Evolutionary conservation across 1,284 basidiomycete genomes (phyloP), one percentile per base, ranked within the genome.

Genomic region (Phellopilus nigrolimitatus): DNA sequence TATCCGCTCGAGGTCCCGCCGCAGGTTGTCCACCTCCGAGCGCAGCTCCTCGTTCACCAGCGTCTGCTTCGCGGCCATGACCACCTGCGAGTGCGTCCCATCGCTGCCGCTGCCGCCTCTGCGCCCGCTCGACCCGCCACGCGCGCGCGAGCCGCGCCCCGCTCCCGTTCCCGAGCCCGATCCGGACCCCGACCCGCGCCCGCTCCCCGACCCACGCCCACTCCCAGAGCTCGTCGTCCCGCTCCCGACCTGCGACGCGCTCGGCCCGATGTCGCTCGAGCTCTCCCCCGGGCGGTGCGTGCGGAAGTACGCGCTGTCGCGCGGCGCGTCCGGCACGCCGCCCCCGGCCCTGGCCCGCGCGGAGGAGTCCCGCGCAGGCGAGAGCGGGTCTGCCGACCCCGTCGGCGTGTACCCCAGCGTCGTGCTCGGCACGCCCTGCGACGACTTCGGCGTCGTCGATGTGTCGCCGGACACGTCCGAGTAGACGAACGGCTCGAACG

Each of bases 1-100:
- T 31, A 62, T 60, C 50, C 53, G 39, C 37, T 60, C 51, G 54
- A 63, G 60, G 40, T 63, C 60, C 21, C 58, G 50, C 17, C 62
- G 53, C 27, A 62, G 43, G 22, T 48, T 49, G 24, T 59, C 60
- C 24, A 63, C 59, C 36, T 63, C 62, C 2, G 42, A 48, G 19
- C 58, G 37, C 44, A 61, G 47, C 30, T 49, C 53, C 24, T 49
- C 49, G 33, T 56, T 56, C 27, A 56, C 25, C n/a, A 56, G 34
- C 27, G 54, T 43, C 30, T 51, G 54, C 33, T 52, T 56, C 24
- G 54, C 50, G 27, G 49, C 15, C 31, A 52, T 42, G 8, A 55
- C 49, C 38, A 47, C 42, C 33, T 51, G 49, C n/a, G 36, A 7
- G 13, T 24, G 10, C 9, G 46, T 21, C 24, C 46, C 46, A n/a